A percentile compares a stretch with the other conserved stretches of the same genome.
phyloP scores from a whole-genome alignment of 2,329 filamentous ascomycete species.

The Remersonia thermophila region DNA sequence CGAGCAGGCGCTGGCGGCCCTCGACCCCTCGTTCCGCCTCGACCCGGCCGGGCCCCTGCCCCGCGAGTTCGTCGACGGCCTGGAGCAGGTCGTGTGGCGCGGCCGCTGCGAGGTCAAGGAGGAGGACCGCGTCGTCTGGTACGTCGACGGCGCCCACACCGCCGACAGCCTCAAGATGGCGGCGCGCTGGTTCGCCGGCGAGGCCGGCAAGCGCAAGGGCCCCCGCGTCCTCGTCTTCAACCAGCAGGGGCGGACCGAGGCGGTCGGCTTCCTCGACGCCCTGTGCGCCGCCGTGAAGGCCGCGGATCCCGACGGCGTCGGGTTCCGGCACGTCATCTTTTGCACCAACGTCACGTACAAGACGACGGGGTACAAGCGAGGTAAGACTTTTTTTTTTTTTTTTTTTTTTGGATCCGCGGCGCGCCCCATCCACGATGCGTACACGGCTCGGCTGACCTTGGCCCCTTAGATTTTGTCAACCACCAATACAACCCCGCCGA shows the following conservation, averaged over 20 bases:
- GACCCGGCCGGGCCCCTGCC: conserved; percentile 32
- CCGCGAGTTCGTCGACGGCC: conserved; percentile 53
- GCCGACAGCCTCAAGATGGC: conserved; percentile 76
- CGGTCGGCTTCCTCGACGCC: conserved; percentile 37
- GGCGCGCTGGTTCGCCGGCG: conserved; percentile 64
- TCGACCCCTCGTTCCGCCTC: conserved; percentile 22
- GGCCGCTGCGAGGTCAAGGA: conserved; percentile 60
- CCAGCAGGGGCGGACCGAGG: conserved; percentile 52
- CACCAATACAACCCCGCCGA: conserved; percentile 39
- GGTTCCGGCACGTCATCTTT: conserved; percentile 42
- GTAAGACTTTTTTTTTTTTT: conserved; percentile 12
- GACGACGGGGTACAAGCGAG: conserved; percentile 36
- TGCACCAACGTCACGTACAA: conserved; percentile 61
- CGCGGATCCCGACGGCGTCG: conserved; percentile 19
- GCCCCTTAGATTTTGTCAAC: conserved; percentile 41
- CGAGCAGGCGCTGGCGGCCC: conserved; percentile 33
- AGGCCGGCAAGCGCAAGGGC: conserved; percentile 27
- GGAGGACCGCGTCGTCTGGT: conserved; percentile 56
- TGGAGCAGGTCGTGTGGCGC: conserved; percentile 64
- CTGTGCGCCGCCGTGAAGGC: conserved; percentile 28
- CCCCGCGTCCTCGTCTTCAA: conserved; percentile 69
- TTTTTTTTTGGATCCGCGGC: too few relatives aligned
- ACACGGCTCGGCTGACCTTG: conserved; percentile 3
- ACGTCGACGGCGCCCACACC: conserved; percentile 89
- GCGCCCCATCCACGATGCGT: too few relatives aligned